Conservation (phyloP, 2,329 filamentous ascomycete species). For the Aureobasidium sp. region DNA sequence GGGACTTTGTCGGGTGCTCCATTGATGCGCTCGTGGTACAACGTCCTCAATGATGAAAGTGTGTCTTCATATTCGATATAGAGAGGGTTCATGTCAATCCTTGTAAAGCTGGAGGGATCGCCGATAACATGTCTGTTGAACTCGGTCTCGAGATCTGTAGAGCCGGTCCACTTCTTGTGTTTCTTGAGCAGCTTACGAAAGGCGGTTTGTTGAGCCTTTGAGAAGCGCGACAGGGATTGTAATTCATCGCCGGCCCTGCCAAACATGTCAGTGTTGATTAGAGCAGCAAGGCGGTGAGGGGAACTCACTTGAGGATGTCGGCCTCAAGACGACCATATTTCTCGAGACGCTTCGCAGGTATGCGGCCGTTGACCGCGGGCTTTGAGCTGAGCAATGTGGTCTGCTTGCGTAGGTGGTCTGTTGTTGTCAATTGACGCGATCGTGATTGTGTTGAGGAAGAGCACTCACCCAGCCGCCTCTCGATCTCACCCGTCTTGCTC, state of each 20-base stretch:
- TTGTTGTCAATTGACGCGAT: neutral
- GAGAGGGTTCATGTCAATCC: slow-evolving; percentile 51
- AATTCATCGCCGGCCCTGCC: slow-evolving; percentile 61
- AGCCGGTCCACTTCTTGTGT: slow-evolving; percentile 81
- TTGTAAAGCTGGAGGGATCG: slow-evolving; percentile 63
- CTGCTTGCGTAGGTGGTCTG: slow-evolving; percentile 15
- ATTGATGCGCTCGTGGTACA: slow-evolving; percentile 30
- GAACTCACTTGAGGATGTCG: slow-evolving; percentile 36
- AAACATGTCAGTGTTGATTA: neutral
- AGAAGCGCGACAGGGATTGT: slow-evolving; percentile 61
- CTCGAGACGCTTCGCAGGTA: slow-evolving; percentile 40
- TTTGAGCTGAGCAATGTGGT: slow-evolving; percentile 8
- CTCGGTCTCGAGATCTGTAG: slow-evolving; percentile 52
- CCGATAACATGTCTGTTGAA: slow-evolving; percentile 60
- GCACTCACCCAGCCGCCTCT: slow-evolving; percentile 55
- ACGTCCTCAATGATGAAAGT: slow-evolving; percentile 36
- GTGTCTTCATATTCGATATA: slow-evolving; percentile 42
- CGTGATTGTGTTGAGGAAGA: neutral
- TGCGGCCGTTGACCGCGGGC: slow-evolving; percentile 21
- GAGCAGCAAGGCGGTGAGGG: neutral
- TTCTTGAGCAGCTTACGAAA: slow-evolving; percentile 82
- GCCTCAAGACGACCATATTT: slow-evolving; percentile 44
- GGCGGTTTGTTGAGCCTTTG: slow-evolving; percentile 63
- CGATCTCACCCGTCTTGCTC: slow-evolving; percentile 73
- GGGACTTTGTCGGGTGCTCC: neutral